Conservation (phyloP, 331 rosid species). For the Phaseolus coccineus region DNA sequence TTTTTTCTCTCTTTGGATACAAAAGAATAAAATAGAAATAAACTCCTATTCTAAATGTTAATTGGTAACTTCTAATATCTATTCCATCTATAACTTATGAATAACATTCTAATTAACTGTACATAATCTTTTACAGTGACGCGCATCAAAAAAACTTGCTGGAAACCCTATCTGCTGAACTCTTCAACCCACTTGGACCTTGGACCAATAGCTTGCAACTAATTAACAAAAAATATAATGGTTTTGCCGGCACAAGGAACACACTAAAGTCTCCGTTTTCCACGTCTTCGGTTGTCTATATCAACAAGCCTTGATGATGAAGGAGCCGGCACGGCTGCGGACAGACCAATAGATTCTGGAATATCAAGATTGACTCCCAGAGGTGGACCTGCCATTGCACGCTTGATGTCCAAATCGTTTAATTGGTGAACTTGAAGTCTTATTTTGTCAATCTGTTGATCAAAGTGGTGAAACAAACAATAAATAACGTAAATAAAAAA, state of each 20-base stretch:
- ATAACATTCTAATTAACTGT: constrained; percentile 49
- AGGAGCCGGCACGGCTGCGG: constrained; percentile 60
- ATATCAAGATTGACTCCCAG: constrained; percentile 75
- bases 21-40: constrained; percentile 1
- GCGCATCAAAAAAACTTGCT: constrained; percentile 40
- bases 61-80: constrained; percentile 20
- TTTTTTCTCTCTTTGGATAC: not conserved
- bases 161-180: constrained; percentile 28
- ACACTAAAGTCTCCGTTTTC: constrained; percentile 75
- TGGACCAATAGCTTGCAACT: constrained; percentile 22
- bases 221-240: constrained; percentile 37
- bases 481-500: constrained; percentile 5
- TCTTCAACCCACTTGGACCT: constrained; percentile 37
- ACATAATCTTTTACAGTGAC: constrained; percentile 47
- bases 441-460: constrained; percentile 71
- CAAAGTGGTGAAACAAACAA: constrained; percentile 33
- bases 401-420: constrained; percentile 63
- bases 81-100: constrained; percentile 28
- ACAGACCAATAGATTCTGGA: constrained; percentile 90
- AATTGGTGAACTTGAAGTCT: constrained; percentile 64
- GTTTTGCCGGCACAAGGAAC: constrained; percentile 31
- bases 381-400: constrained; percentile 62
- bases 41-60: constrained; percentile 15
- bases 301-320: constrained; percentile 80
- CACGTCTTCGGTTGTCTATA: constrained; percentile 69